Base-by-base conservation (phyloP, 371 early-diverging fungal genomes). In the Mucor mucedo region DNA sequence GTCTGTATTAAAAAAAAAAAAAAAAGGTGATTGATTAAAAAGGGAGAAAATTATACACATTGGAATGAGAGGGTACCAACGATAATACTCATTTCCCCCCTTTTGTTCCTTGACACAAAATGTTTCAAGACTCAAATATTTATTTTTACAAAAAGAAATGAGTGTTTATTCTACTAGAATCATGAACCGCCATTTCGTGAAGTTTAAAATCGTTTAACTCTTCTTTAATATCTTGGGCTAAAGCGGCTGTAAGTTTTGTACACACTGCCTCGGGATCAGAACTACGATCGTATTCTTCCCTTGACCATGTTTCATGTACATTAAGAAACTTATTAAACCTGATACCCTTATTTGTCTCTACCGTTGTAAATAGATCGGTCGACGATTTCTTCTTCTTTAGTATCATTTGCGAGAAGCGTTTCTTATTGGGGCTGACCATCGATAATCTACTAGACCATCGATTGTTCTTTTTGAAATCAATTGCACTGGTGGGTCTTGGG, bases 121-220 rank as follows among this genome's bases (percentile, higher is more conserved):
- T 58, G 48, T 58, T 58, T 45, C 48, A 44, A 49, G 29, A 35
- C 8, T 35, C 35, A 35, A 7, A 49, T 49, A 50, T 50, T 30
- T 50, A 30, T 50, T 27, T 30, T 77, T 80, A 89, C 33, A 79
- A 58, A 65, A 91, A 89, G 54, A 84, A 88, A 64, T 91, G 92
- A 16, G 91, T 91, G 68, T 89, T 70, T 5, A 69, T 52, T 29
- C 83, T 82, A 58, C 90, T 89, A 21, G 81, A 78, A 60, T 87
- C 81, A 68, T 91, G 92, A 29, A 91, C 90, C 4, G 65, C 67
- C 91, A 91, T 90, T 66, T 91, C 92, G 56, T 84, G 73, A 33
- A 83, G 64, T 72, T 91, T 91, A 77, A 82, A 91, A 39, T 82
- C 66, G 66, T 91, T 91, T 58, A 91, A 68, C 69, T 91, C 92